Base-by-base conservation (phyloP, 2,329 filamentous ascomycete species). In the Xylaria digitata region DNA sequence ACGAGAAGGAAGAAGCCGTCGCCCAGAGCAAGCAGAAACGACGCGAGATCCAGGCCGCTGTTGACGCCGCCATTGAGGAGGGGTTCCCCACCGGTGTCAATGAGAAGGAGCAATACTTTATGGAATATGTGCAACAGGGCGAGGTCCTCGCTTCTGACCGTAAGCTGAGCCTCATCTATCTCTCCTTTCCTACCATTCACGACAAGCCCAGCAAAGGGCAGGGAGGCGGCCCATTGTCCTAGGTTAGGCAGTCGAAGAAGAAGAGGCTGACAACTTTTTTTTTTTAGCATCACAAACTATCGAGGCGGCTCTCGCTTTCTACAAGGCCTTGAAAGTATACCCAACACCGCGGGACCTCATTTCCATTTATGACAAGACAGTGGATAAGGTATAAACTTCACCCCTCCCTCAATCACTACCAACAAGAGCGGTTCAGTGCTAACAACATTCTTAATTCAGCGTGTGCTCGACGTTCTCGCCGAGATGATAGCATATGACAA, bases 311-410 rank as follows among this genome's bases (percentile, higher is more conserved):
- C 84, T 98, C 68, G 93, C 92, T 80, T 99, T 99, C 84, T 99
- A 98, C 88, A 96, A 94, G 86, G 96, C 94, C 50, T 88, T 99
- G 73, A 99, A 99, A 87, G 96, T 98, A 74, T 99, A 99, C 83
- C 96, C 96, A 59, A 92, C 93, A 76, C 96, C 95, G 13, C 88
- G 90, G 75, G 96, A 98, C 78, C 85, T 99, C 75, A 97, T 99
- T 80, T 88, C 88, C 76, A 97, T 99, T 81, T 99, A 99, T 82
- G 96, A 99, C 82, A 97, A 97, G 88, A 98, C 96, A 37, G 94
- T 98, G 52, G 91, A 95, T 75, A 97, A 97, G 92, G 94, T 93
- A 81, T 67, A 79, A 6, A 63, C 26, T 9, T 11, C 3, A 30
- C 57, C 15, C 23, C 26, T 30, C 11, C n/a, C 19, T 13, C 15